Base-by-base conservation (phyloP, 1,284 basidiomycete species). In the Microbotryum violaceum region DNA sequence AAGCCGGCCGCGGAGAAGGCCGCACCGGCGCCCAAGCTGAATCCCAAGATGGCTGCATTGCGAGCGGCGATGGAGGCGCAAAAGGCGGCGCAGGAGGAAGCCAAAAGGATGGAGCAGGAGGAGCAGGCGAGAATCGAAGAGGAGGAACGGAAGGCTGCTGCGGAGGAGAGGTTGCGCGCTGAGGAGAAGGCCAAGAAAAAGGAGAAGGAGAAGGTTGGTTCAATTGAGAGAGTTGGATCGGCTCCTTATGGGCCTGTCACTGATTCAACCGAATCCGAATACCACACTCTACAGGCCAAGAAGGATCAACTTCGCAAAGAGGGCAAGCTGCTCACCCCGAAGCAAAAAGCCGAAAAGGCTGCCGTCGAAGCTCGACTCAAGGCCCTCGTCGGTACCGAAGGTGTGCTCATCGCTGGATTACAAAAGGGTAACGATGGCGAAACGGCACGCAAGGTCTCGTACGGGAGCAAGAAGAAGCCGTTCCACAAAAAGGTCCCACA, bases 321-420 rank as follows among this genome's bases (percentile, higher is more conserved):
- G 76, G 92, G 92, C 42, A 83, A 87, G 58, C 78, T 91, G 37
- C 81, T 97, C 52, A 96, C 92, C 7, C 90, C 92, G 74, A 97
- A 96, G 77, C 93, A 98, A 76, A 97, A 93, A 78, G 89, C 91
- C 72, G 93, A 97, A 75, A 87, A 84, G 70, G 88, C 88, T 20
- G 88, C 87, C 63, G 93, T 92, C 9, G 93, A 97, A 75, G 84
- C 90, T 45, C 85, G 93, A 60, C 89, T 87, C 76, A 85, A 94
- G 76, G 94, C 94, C 4, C 82, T 98, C 61, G 81, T 98, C 56
- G 85, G 86, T 25, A 89, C 89, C 33, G 92, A 92, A 54, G 71
- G 73, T 55, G 88, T 91, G 60, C 86, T 88, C 70, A 87, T 98
- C 65, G 92, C 93, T 68, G 96, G 89, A 62, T 79, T 97, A 48